phyloP scores from a whole-genome alignment of 1,139 yeast species.

The Pichia sp. region DNA sequence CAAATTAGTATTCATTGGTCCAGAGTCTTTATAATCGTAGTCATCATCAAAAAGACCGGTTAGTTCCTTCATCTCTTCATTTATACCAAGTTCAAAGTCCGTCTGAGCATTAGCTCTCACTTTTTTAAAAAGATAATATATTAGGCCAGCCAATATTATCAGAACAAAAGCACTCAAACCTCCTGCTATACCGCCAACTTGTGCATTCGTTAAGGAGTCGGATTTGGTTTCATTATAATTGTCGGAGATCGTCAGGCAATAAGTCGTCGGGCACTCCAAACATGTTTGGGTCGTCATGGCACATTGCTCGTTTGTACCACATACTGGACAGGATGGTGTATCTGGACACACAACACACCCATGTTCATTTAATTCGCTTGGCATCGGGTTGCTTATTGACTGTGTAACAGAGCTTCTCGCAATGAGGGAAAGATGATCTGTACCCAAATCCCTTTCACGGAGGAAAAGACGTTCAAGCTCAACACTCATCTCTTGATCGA shows the following conservation, averaged over 20 bases:
- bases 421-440: background rate
- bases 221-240: conserved; percentile 5
- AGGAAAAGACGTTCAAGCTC: background rate
- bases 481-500: background rate
- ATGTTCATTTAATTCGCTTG: no score
- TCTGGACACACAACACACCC: conserved; percentile 47
- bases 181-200: conserved; percentile 58
- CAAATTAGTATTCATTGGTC: background rate
- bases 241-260: conserved; percentile 34
- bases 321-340: conserved; percentile 43
- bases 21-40: conserved; percentile 8
- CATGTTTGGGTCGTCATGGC: conserved; percentile 49
- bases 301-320: conserved; percentile 48
- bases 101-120: conserved; percentile 27
- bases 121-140: conserved; percentile 32
- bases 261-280: conserved; percentile 45
- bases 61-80: conserved; percentile 20
- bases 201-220: conserved; percentile 19
- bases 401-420: background rate
- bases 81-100: conserved; percentile 21
- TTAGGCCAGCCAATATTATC: conserved; percentile 31
- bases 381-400: conserved; percentile 1
- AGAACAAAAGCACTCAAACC: conserved; percentile 53
- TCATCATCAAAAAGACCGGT: conserved; percentile 19
- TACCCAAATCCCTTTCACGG: background rate